Evolutionary conservation across 805 yeast species (phyloP).

Genomic region (Maudiozyma bulderi): DNA sequence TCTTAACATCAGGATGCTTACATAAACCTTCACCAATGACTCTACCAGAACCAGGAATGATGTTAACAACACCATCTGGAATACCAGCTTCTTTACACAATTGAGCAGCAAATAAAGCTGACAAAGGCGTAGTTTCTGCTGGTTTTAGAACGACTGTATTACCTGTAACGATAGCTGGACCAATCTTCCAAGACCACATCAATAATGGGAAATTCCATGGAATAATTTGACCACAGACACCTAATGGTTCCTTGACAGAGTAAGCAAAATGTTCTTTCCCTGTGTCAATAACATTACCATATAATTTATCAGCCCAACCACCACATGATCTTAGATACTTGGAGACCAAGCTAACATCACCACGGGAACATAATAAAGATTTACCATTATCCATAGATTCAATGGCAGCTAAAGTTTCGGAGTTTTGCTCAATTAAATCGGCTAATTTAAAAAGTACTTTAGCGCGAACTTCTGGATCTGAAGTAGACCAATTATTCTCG

Average conservation of each 20-base stretch:
- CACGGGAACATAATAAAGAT: constrained; percentile 57
- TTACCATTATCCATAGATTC: constrained; percentile 90
- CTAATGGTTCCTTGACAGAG: constrained; percentile 82
- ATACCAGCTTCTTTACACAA: constrained; percentile 73
- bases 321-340: constrained; percentile 74
- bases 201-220: constrained; percentile 96
- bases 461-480: constrained; percentile 62
- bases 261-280: constrained; percentile 65
- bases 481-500: constrained; percentile 63
- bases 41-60: constrained; percentile 79
- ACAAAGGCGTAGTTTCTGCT: constrained; percentile 86
- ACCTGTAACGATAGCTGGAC: constrained; percentile 88
- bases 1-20: constrained; percentile 70
- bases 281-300: constrained; percentile 67
- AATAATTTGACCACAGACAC: constrained; percentile 91
- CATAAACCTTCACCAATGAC: constrained; percentile 76
- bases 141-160: constrained; percentile 81
- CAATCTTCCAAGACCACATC: constrained; percentile 92
- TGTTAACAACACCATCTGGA: constrained; percentile 86
- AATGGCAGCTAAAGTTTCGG: constrained; percentile 64
- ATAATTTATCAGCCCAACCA: constrained; percentile 84
- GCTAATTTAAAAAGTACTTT: constrained; percentile 61
- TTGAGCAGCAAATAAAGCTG: constrained; percentile 67
- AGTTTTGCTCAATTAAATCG: constrained; percentile 61
- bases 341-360: constrained; percentile 64